Evolutionary conservation across 2,329 filamentous ascomycete species (phyloP).

Genomic region (Colletotrichum sp.): DNA sequence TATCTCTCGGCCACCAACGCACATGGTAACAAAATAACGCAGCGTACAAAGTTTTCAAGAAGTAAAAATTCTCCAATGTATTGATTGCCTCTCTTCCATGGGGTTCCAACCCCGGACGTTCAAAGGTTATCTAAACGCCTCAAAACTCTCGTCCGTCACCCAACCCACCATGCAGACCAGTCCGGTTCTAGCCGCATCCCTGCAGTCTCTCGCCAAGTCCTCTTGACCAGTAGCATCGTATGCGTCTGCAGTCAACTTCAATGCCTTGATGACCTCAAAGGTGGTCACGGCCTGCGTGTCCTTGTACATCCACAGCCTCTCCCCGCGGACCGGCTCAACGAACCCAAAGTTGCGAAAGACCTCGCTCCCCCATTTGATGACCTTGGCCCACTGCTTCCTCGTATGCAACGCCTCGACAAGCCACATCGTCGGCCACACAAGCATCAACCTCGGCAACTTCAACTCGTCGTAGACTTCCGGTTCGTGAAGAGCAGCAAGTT

Average conservation of each 20-base stretch:
- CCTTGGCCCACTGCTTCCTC: constrained; percentile 36
- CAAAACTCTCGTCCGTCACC: constrained; percentile 28
- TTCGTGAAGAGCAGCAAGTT: constrained; percentile 38
- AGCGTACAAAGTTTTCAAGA: background rate
- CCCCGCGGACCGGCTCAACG: constrained; percentile 24
- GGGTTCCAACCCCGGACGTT: background rate
- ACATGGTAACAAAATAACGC: background rate
- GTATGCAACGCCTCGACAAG: constrained; percentile 35
- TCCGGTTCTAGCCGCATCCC: constrained; percentile 32
- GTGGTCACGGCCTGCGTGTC: constrained; percentile 31
- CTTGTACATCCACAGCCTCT: constrained; percentile 28
- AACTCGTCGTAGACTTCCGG: constrained; percentile 30
- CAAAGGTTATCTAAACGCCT: background rate
- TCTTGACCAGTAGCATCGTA: constrained; percentile 30
- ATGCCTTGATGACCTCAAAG: constrained; percentile 37
- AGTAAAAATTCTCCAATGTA: background rate
- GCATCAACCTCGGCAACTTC: constrained; percentile 34
- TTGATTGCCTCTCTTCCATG: background rate
- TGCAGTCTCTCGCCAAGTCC: constrained; percentile 29
- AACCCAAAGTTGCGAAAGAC: constrained; percentile 40
- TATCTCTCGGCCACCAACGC: background rate
- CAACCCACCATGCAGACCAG: constrained; percentile 36
- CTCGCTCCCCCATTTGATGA: constrained; percentile 31
- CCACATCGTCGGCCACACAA: constrained; percentile 42
- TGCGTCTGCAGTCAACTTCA: constrained; percentile 33